Evolutionary conservation across 768 basidiomycete genomes (phyloP).

Genomic region (Trametes sanguinea): DNA sequence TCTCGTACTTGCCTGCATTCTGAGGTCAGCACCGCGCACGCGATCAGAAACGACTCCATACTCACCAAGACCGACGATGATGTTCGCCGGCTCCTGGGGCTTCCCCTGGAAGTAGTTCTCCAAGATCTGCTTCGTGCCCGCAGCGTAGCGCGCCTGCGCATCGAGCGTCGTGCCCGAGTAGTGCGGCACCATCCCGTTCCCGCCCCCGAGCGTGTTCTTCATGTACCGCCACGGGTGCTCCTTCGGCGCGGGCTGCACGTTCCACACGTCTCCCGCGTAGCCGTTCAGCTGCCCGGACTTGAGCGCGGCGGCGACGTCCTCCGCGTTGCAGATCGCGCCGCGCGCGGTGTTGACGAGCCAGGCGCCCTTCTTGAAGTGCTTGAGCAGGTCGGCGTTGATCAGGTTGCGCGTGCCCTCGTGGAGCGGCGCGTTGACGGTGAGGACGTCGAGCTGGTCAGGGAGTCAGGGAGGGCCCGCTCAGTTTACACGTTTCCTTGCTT

Average conservation of each 20-base stretch:
- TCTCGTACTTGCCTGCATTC: constrained; percentile 35
- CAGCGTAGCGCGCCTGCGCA: constrained; percentile 84
- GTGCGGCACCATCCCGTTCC: constrained; percentile 90
- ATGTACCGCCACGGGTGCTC: constrained; percentile 88
- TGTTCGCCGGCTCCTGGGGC: constrained; percentile 73
- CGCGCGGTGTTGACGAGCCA: constrained; percentile 95
- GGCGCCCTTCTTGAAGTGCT: constrained; percentile 89
- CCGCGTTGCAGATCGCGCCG: constrained; percentile 86
- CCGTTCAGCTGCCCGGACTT: constrained; percentile 72
- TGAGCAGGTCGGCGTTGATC: constrained; percentile 78
- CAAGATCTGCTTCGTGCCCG: constrained; percentile 68
- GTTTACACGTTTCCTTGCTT: too few species aligned
- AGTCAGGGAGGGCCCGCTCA: too few species aligned
- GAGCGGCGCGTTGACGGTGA: constrained; percentile 87
- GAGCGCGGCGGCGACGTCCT: constrained; percentile 76
- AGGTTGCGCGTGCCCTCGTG: constrained; percentile 84
- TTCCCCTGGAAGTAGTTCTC: constrained; percentile 65
- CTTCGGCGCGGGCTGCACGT: constrained; percentile 82
- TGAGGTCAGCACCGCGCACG: neutral
- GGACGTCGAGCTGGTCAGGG: constrained; percentile 58
- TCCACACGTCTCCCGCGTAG: constrained; percentile 71
- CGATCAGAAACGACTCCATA: constrained; percentile 16
- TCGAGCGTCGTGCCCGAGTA: constrained; percentile 90
- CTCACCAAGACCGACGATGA: constrained; percentile 75
- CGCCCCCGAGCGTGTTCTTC: constrained; percentile 79